Conservation (phyloP, 2,329 filamentous ascomycete species). For the Coleophoma eucalyptorum region DNA sequence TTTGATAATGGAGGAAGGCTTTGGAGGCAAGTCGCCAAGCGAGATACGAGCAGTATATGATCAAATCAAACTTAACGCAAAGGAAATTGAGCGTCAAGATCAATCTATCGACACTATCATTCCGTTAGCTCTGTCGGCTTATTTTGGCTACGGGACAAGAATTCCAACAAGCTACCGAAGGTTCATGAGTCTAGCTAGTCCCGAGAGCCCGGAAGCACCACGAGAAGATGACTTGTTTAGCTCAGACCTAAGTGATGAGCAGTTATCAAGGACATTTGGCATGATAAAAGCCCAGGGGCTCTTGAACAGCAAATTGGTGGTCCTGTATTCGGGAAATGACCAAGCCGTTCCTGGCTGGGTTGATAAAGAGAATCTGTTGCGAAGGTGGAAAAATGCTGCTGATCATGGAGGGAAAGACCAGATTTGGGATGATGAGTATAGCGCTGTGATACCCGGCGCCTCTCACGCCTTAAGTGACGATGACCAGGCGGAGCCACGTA, state of each 20-base stretch:
- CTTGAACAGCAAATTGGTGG: constrained; percentile 30
- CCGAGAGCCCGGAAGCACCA: constrained; percentile 40
- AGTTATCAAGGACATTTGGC: constrained; percentile 52
- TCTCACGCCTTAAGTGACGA: constrained; percentile 44
- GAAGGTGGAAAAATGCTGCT: constrained; percentile 36
- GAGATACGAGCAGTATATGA: constrained; percentile 9
- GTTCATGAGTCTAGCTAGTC: constrained; percentile 42
- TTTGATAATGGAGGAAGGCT: constrained; percentile 29
- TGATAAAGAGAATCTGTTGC: constrained; percentile 37
- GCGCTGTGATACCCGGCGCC: constrained; percentile 42
- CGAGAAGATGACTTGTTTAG: constrained; percentile 65
- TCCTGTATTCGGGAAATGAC: constrained; percentile 41
- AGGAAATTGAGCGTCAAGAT: constrained; percentile 18
- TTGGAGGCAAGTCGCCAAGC: constrained; percentile 23
- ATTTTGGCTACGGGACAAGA: constrained; percentile 26
- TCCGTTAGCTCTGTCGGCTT: constrained; percentile 26
- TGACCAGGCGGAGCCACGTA: constrained; percentile 37
- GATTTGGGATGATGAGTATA: constrained; percentile 43
- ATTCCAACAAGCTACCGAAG: constrained; percentile 25
- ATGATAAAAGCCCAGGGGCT: constrained; percentile 23
- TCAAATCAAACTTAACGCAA: constrained; percentile 32
- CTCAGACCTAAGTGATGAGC: constrained; percentile 49
- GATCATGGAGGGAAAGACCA: constrained; percentile 27
- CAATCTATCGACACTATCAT: constrained; percentile 26
- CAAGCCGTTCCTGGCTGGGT: constrained; percentile 38